Evolutionary conservation across 192 early-diverging fungal species (phyloP), one percentile per base, ranked within the genome.

Genomic region (Entomortierella lignicola): DNA sequence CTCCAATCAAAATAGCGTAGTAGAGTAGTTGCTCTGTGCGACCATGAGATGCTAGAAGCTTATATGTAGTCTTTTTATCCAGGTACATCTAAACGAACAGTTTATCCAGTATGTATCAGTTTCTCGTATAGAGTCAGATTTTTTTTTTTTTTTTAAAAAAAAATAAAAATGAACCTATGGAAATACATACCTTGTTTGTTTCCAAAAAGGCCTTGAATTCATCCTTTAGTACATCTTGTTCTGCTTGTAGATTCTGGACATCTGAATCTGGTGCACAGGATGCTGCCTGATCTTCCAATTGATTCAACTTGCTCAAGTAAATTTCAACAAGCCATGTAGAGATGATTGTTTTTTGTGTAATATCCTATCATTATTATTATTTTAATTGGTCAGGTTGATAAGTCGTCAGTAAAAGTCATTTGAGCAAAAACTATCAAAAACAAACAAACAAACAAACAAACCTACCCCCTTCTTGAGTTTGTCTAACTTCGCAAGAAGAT

Each of bases 291-390:
- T 85, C 84, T 72, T 93, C 90, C 0, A 91, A 54, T 15, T 87
- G 74, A 70, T 96, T 95, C 29, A 97, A 82, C 56, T 90, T 85
- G 51, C 90, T 85, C 23, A 97, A 84, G 69, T 94, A 95, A 29
- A 98, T 89, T 72, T 98, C 97, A 18, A 96, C 83, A 18, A 97
- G 86, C 96, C 96, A 98, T 51, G 92, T 95, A 0, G 89, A 87
- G 8, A 98, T 64, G 29, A 97, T 88, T 15, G 88, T 92, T 39
- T 85, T 88, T 82, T 98, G 95, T 8, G 91, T 95, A 13, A 82
- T 81, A 74, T 94, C 93, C 90, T 95, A 83, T 13, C 27, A 37
- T 21, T 7, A 27, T 25, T 2, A 12, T 7, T 53, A n/a, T n/a
- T n/a, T n/a, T n/a, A n/a, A n/a, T n/a, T n/a, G n/a, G n/a, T n/a